These are phyloP conservation scores for Mallotus nudiflorus DNA, from an alignment of 345 rosid genomes.

Conservation along the genomic window DNA sequence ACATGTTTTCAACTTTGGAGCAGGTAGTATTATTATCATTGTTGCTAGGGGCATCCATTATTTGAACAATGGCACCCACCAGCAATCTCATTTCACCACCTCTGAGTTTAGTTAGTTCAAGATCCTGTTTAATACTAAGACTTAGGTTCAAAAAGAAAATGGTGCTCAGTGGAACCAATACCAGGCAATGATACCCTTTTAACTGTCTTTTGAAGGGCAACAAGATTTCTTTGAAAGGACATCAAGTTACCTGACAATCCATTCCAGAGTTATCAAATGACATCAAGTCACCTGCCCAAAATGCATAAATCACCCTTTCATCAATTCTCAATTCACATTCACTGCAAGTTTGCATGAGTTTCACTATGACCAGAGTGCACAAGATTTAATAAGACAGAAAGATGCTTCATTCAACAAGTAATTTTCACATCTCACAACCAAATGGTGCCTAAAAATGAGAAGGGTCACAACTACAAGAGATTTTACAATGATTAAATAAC, in stretches of 20 bases:
- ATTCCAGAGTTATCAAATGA: background rate
- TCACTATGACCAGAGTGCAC: no score
- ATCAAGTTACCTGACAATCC: constrained; percentile 6
- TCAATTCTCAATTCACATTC: background rate
- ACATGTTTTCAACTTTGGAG: no score
- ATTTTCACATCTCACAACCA: background rate
- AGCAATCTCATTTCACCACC: background rate
- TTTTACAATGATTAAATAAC: background rate
- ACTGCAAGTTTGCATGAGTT: background rate
- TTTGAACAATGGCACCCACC: background rate
- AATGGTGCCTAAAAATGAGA: background rate
- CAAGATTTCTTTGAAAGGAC: background rate
- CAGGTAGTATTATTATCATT: no score
- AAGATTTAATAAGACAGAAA: background rate
- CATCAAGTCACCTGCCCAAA: constrained; percentile 12
- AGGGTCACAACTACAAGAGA: background rate
- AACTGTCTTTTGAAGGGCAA: no score
- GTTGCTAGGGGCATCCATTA: no score
- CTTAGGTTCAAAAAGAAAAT: no score
- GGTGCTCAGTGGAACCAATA: background rate
- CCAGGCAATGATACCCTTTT: background rate
- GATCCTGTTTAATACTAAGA: no score
- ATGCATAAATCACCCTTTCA: background rate
- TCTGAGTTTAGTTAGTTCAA: no score
- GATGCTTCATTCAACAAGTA: background rate